Conservation (phyloP, 768 basidiomycete genomes). For the Boletus reticulatus region DNA sequence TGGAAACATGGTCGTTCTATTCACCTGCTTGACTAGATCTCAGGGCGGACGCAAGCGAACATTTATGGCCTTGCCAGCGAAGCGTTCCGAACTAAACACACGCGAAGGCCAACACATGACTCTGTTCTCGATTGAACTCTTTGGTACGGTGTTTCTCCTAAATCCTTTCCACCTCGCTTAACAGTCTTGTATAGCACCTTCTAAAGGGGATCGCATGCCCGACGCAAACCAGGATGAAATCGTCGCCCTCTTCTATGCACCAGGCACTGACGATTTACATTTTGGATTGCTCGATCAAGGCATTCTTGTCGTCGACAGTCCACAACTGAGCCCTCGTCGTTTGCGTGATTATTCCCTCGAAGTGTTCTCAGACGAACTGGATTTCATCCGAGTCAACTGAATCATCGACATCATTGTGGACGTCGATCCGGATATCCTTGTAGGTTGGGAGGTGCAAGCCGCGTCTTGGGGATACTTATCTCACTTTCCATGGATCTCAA, state of each 20-base stretch:
- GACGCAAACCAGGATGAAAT: conserved; percentile 61
- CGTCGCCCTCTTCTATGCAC: conserved; percentile 68
- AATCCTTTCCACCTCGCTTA: neutral
- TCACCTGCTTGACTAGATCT: conserved; percentile 43
- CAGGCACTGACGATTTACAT: conserved; percentile 45
- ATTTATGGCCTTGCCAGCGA: conserved; percentile 60
- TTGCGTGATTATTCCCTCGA: conserved; percentile 48
- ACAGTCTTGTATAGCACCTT: conserved; percentile 45
- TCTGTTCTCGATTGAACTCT: conserved; percentile 78
- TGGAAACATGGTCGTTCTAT: too few species aligned
- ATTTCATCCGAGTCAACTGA: conserved; percentile 75
- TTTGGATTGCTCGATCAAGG: conserved; percentile 38
- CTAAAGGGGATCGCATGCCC: conserved; percentile 57
- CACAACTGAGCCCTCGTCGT: conserved; percentile 25
- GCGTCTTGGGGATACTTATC: conserved; percentile 93
- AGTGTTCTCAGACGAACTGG: conserved; percentile 65
- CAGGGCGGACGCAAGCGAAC: conserved; percentile 75
- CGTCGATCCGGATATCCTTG: conserved; percentile 87
- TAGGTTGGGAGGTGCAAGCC: conserved; percentile 89
- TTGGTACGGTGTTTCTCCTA: conserved; percentile 53
- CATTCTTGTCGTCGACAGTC: conserved; percentile 34
- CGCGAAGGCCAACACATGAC: conserved; percentile 76
- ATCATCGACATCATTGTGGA: conserved; percentile 70
- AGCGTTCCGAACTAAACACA: conserved; percentile 35
- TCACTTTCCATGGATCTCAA: conserved; percentile 52